These are phyloP conservation scores for Parathielavia hyrcaniae DNA, from an alignment of 495 filamentous ascomycete genomes.

Conservation along the genomic window DNA sequence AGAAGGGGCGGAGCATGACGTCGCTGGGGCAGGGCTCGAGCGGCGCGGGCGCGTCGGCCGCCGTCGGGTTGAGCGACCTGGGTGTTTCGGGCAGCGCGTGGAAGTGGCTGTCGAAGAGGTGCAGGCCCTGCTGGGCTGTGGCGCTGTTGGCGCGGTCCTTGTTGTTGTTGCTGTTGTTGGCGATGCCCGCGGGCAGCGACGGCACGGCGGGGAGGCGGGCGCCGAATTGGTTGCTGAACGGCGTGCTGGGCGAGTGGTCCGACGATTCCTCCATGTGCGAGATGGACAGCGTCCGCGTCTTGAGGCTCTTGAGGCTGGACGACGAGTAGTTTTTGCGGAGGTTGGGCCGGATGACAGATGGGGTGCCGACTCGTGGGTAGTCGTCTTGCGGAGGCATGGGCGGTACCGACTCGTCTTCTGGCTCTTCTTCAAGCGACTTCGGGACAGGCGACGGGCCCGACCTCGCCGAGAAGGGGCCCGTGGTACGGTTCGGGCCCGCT, in stretches of 20 bases:
- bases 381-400: constrained; percentile 30
- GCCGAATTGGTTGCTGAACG: constrained; percentile 57
- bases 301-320: constrained; percentile 63
- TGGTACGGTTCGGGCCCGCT: constrained; percentile 32
- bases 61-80: constrained; percentile 56
- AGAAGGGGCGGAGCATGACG: constrained; percentile 81
- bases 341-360: constrained; percentile 39
- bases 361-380: constrained; percentile 36
- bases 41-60: constrained; percentile 54
- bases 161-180: constrained; percentile 5
- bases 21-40: constrained; percentile 91
- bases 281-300: constrained; percentile 67
- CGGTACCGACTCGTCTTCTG: constrained; percentile 26
- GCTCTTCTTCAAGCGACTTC: constrained; percentile 12
- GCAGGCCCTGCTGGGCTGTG: constrained; percentile 60
- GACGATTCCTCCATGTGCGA: constrained; percentile 61
- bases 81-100: constrained; percentile 66
- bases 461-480: constrained; percentile 28
- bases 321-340: constrained; percentile 77
- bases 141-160: constrained; percentile 44
- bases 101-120: constrained; percentile 81
- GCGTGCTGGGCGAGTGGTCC: constrained; percentile 67
- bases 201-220: constrained; percentile 47
- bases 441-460: constrained; percentile 33
- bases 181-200: constrained; percentile 52